Conservation (phyloP, 192 early-diverging fungal genomes). For the Backusella sp. region DNA sequence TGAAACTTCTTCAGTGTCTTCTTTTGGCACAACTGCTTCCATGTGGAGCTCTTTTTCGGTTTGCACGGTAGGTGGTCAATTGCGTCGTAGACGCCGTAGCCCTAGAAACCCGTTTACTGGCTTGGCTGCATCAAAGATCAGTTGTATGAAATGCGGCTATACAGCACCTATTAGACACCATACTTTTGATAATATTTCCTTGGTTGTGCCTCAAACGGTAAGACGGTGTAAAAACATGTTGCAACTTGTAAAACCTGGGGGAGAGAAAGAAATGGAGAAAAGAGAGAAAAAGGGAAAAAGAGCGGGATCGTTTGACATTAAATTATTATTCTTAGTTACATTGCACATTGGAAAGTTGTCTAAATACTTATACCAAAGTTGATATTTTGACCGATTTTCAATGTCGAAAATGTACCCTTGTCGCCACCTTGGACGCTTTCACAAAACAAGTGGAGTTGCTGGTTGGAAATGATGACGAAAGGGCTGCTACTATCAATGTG, state of each 20-base stretch:
- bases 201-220: conserved; percentile 56
- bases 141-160: conserved; percentile 69
- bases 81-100: conserved; percentile 27
- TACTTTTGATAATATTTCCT: conserved; percentile 69
- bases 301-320: neutral
- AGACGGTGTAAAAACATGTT: neutral
- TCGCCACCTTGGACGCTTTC: conserved; percentile 43
- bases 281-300: conserved; percentile 19
- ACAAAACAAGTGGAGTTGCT: conserved; percentile 23
- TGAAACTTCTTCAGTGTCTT: conserved; percentile 35
- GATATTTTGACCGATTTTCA: conserved; percentile 67
- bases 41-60: conserved; percentile 45
- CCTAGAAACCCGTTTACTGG: conserved; percentile 58
- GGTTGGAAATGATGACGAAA: conserved; percentile 17
- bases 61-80: conserved; percentile 32
- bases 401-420: conserved; percentile 61
- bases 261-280: conserved; percentile 6
- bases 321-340: conserved; percentile 22
- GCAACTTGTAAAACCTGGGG: neutral
- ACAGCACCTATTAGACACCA: conserved; percentile 74
- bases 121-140: conserved; percentile 66
- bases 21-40: conserved; percentile 35
- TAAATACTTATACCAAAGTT: conserved; percentile 61
- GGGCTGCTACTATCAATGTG: conserved; percentile 16
- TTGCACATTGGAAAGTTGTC: conserved; percentile 63